These are phyloP conservation scores for Mycena capillaripes DNA, from an alignment of 768 basidiomycete genomes.

Conservation along the genomic window DNA sequence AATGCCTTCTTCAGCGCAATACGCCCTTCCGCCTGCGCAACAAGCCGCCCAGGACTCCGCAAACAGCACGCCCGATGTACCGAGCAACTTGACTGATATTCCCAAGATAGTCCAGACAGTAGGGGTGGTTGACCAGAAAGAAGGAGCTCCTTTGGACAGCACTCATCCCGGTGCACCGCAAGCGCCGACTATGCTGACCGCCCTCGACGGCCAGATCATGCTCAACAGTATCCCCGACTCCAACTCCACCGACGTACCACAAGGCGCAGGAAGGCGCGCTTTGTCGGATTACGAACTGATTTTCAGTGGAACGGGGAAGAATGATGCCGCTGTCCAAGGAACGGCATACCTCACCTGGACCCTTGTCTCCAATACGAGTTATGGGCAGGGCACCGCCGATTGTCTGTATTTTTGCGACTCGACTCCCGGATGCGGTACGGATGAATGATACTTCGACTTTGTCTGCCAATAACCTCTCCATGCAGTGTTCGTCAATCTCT, in stretches of 20 bases:
- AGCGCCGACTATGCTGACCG: conserved; percentile 35
- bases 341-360: conserved; percentile 39
- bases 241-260: conserved; percentile 9
- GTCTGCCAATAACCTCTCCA: not conserved
- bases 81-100: conserved; percentile 30
- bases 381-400: conserved; percentile 22
- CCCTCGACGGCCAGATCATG: conserved; percentile 34
- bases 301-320: conserved; percentile 29
- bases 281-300: conserved; percentile 34
- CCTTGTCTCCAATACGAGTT: conserved; percentile 38
- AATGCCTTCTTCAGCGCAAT: conserved; percentile 3
- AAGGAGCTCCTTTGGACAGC: conserved; percentile 26
- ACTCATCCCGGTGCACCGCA: conserved; percentile 35
- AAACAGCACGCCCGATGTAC: conserved; percentile 5
- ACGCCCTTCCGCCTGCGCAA: conserved; percentile 26
- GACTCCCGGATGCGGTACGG: conserved; percentile 36
- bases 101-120: conserved; percentile 35
- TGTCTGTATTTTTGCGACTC: conserved; percentile 36
- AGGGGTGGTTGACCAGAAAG: conserved; percentile 32
- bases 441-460: not conserved
- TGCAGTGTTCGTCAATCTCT: conserved; percentile 39
- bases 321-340: conserved; percentile 37
- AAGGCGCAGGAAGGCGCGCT: conserved; percentile 3
- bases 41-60: conserved; percentile 19
- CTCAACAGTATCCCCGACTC: conserved; percentile 13